These are phyloP conservation scores for Alternaria gansuensis DNA, from an alignment of 2,329 filamentous ascomycete species.

Conservation along the genomic window DNA sequence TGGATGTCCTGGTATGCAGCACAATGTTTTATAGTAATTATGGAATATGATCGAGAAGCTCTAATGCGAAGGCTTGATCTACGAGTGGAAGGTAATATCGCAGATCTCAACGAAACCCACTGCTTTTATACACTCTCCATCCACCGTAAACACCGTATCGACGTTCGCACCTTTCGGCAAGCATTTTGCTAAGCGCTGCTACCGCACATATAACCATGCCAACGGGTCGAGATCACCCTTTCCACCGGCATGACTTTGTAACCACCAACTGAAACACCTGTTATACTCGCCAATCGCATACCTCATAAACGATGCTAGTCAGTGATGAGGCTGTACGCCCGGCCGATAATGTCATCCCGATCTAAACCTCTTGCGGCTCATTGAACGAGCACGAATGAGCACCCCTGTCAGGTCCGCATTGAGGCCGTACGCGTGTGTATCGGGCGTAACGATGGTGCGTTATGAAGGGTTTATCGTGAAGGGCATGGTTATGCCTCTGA, in stretches of 20 bases:
- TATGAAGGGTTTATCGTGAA: background rate
- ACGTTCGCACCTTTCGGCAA: background rate
- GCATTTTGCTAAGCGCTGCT: background rate
- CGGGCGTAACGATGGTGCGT: background rate
- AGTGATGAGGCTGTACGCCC: conserved; percentile 2
- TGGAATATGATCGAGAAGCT: background rate
- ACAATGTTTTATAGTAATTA: background rate
- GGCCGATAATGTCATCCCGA: background rate
- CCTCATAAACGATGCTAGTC: background rate
- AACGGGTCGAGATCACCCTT: background rate
- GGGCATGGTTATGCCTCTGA: background rate
- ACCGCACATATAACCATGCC: background rate
- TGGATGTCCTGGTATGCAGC: background rate
- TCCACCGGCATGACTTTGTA: background rate
- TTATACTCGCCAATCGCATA: background rate
- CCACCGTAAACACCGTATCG: background rate
- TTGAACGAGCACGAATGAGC: conserved; percentile 17
- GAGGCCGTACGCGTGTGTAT: background rate
- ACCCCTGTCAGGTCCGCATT: conserved; percentile 1
- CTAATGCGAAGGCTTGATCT: background rate
- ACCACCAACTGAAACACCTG: background rate
- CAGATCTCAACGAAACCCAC: background rate
- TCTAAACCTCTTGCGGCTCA: conserved; percentile 26
- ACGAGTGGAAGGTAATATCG: too few relatives aligned
- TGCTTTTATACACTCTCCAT: background rate